Evolutionary conservation across 768 basidiomycete genomes (phyloP).

Genomic region (Hypsizygus marmoreus): DNA sequence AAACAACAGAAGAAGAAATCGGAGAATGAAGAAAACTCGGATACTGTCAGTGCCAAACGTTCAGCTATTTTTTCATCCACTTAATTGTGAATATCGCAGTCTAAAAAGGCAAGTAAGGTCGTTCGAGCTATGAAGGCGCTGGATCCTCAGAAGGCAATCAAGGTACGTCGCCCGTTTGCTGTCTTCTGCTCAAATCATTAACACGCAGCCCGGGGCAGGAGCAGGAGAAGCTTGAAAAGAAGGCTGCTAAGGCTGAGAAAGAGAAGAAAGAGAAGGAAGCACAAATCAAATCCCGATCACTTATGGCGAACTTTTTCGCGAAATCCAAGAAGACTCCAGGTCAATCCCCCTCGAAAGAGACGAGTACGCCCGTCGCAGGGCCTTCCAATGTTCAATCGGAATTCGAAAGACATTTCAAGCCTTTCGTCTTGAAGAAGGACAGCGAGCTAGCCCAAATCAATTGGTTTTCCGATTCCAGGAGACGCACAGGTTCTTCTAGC

Average conservation of each 20-base stretch:
- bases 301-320: constrained; percentile 80
- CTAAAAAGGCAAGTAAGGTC: constrained; percentile 20
- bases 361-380: constrained; percentile 31
- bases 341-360: constrained; percentile 22
- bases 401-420: constrained; percentile 75
- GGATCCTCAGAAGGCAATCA: constrained; percentile 61
- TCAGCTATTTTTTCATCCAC: not conserved
- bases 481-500: constrained; percentile 17
- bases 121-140: constrained; percentile 50
- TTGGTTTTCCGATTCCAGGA: constrained; percentile 52
- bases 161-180: constrained; percentile 40
- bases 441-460: constrained; percentile 72
- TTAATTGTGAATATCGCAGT: no score
- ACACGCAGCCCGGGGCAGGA: constrained; percentile 44
- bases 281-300: constrained; percentile 69
- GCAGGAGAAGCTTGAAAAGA: constrained; percentile 69
- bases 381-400: constrained; percentile 53
- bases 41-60: not conserved
- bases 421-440: constrained; percentile 79
- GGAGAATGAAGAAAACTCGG: constrained; percentile 42
- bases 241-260: constrained; percentile 66
- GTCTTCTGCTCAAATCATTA: not conserved
- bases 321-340: constrained; percentile 50
- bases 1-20: constrained; percentile 35
- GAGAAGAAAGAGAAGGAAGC: constrained; percentile 73